These are phyloP conservation scores for Blastocystis hominis DNA, from an alignment of 352 stramenopile genomes.

Conservation along the genomic window DNA sequence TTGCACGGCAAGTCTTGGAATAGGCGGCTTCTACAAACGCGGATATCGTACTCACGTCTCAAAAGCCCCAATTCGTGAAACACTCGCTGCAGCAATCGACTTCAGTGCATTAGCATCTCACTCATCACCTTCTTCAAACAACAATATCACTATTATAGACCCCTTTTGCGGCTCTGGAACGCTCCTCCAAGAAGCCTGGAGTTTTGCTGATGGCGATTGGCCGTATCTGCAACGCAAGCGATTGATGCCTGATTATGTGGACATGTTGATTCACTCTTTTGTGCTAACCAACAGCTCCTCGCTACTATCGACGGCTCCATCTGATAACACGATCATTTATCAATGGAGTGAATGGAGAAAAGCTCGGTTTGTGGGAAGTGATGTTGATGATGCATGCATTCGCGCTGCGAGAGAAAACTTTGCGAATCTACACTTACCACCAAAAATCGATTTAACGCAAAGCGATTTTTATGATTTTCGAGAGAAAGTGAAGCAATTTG, in stretches of 20 bases:
- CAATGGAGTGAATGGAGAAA: neutral
- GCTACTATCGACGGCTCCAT: neutral
- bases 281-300: neutral
- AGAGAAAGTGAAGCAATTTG: neutral
- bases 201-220: neutral
- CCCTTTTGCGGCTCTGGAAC: constrained; percentile 26
- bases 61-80: constrained; percentile 5
- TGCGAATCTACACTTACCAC: neutral
- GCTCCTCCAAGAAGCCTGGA: neutral
- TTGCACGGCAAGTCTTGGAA: neutral
- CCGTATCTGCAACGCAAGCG: neutral
- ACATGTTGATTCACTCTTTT: neutral
- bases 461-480: neutral
- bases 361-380: neutral
- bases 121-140: neutral
- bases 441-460: neutral
- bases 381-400: neutral
- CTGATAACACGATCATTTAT: neutral
- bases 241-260: neutral
- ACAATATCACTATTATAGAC: neutral
- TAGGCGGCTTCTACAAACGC: constrained; percentile 23
- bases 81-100: neutral
- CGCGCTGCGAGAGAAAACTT: neutral
- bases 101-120: neutral
- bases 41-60: neutral